Conservation (phyloP, 2,329 filamentous ascomycete species). For the Colletotrichum sp. region DNA sequence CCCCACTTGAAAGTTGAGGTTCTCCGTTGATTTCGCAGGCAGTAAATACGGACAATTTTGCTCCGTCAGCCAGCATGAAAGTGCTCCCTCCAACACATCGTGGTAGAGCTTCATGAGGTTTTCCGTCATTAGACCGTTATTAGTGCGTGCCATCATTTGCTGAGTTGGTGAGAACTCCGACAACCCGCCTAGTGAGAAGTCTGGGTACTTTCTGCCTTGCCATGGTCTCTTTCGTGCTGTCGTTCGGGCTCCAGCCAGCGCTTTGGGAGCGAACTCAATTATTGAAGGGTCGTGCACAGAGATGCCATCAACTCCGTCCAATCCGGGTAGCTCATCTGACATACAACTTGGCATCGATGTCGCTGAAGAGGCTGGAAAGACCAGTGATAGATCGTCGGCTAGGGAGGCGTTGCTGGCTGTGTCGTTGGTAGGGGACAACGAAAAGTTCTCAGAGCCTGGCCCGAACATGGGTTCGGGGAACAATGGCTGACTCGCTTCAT, state of each 20-base stretch:
- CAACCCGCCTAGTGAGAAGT: neutral
- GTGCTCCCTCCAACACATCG: constrained; percentile 56
- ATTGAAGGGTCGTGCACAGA: neutral
- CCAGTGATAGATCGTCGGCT: neutral
- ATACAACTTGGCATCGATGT: neutral
- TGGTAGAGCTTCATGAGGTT: constrained; percentile 56
- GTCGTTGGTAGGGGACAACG: neutral
- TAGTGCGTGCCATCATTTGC: constrained; percentile 30
- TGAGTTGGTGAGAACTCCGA: constrained; percentile 22
- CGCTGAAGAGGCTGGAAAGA: neutral
- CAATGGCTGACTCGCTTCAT: neutral
- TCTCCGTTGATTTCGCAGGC: neutral
- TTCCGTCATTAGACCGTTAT: constrained; percentile 43
- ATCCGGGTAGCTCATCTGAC: neutral
- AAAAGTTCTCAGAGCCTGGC: neutral
- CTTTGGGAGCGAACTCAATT: neutral
- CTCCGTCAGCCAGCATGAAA: constrained; percentile 60
- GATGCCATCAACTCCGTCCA: neutral
- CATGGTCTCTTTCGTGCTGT: neutral
- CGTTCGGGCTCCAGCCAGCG: no score
- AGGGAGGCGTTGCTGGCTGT: neutral
- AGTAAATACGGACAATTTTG: constrained; percentile 53
- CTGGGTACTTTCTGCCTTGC: neutral
- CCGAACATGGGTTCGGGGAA: neutral
- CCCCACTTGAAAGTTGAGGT: neutral